Conservation (phyloP, 208 protist species). For the Trypanosoma avium region DNA sequence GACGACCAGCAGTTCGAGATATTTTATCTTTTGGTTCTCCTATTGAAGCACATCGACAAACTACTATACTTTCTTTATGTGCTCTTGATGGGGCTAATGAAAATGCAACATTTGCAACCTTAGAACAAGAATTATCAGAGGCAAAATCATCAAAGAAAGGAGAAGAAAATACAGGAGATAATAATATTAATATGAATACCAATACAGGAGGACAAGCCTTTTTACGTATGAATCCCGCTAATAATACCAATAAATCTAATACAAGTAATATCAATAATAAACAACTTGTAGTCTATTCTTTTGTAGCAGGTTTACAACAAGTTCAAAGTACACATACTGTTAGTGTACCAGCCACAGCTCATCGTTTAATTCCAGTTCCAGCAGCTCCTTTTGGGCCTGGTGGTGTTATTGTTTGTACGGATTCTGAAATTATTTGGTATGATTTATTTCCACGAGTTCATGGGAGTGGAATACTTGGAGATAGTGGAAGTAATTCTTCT, state of each 20-base stretch:
- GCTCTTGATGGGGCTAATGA: constrained; percentile 65
- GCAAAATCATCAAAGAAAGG: constrained; percentile 18
- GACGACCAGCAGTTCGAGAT: constrained; percentile 28
- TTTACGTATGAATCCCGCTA: constrained; percentile 14
- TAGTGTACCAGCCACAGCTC: constrained; percentile 86
- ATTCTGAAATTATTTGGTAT: constrained; percentile 94
- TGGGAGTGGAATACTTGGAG: constrained; percentile 18
- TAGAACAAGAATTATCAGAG: constrained; percentile 78
- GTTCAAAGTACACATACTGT: constrained; percentile 96
- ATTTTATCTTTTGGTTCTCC: constrained; percentile 60
- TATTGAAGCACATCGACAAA: constrained; percentile 71
- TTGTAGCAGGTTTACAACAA: constrained; percentile 98
- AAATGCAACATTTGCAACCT: constrained; percentile 62
- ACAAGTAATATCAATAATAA: constrained; percentile 3
- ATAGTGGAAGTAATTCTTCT: constrained; percentile 5
- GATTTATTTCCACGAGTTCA: constrained; percentile 58
- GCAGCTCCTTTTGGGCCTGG: constrained; percentile 91
- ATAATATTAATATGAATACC: neutral
- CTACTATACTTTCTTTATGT: constrained; percentile 68
- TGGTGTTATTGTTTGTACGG: constrained; percentile 96
- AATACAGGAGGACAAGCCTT: constrained; percentile 18
- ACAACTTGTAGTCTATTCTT: constrained; percentile 94
- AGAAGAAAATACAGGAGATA: neutral
- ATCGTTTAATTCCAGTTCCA: constrained; percentile 90
- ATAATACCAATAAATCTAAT: neutral